These are phyloP conservation scores for Hibiscus mutabilis DNA, from an alignment of 345 rosid genomes.

Conservation along the genomic window DNA sequence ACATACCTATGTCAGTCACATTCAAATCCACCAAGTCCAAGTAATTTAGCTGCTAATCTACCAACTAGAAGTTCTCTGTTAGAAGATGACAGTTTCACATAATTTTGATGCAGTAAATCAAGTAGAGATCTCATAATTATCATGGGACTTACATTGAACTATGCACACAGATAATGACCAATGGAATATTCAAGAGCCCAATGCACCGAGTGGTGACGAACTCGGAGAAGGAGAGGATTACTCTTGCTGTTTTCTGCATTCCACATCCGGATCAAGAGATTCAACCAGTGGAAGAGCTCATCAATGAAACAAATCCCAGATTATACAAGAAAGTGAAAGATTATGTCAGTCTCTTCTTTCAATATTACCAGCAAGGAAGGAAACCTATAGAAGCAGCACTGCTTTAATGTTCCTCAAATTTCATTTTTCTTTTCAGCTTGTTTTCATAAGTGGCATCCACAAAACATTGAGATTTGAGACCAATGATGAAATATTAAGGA, in stretches of 20 bases:
- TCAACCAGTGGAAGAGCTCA: slow-evolving; percentile 26
- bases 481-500: neutral
- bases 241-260: slow-evolving; percentile 40
- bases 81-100: neutral
- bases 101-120: neutral
- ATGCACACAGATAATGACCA: slow-evolving; percentile 41
- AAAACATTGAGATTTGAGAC: neutral
- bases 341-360: slow-evolving; percentile 32
- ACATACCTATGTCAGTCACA: neutral
- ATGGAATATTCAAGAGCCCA: slow-evolving; percentile 54
- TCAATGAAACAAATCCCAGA: slow-evolving; percentile 39
- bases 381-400: slow-evolving; percentile 47
- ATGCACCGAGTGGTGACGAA: slow-evolving; percentile 45
- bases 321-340: slow-evolving; percentile 43
- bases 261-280: slow-evolving; percentile 35
- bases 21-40: neutral
- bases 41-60: neutral
- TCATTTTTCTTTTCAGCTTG: neutral
- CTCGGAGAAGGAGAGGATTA: slow-evolving; percentile 38
- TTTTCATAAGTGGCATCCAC: neutral
- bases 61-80: neutral
- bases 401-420: slow-evolving; percentile 12
- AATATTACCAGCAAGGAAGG: slow-evolving; percentile 38
- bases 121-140: neutral
- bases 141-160: slow-evolving; percentile 8